Evolutionary conservation across 106 monocot genomes (phyloP), one percentile per base, ranked within the genome.

Genomic region (Allium cepa): DNA sequence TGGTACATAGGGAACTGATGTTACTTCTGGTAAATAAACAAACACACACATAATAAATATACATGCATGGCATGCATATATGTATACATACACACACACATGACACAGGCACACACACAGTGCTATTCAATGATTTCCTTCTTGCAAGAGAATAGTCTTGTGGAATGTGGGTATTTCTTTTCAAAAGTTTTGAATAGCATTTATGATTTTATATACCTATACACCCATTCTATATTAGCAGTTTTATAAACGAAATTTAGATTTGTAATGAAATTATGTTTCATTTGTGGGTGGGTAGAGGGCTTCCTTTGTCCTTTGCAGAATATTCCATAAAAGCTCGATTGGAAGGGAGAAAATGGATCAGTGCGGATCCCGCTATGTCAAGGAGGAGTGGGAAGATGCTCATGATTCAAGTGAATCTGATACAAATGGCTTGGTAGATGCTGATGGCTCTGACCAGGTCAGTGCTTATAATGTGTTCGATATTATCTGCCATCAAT

Each of bases 301-400:
- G 18, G 1, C 84, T 78, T 71, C 71, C 17, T 87, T 78, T 58
- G 92, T 92, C n/a, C 87, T 92, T 47, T 92, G 92, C 74, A 84
- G 92, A 67, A 85, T 92, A 47, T 92, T 92, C 57, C 84, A 87
- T 69, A 92, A 92, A 71, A 80, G 26, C 4, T 84, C 87, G 0
- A 17, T 84, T 2, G 92, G 92, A 7, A 84, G 84, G 5, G 84
- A 87, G 79, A 92, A 92, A 36, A 86, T 85, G 4, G 90, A 82
- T 8, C 90, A 86, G 60, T 90, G 85, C 52, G 90, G 90, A 27
- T 85, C 92, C 4, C 87, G 79, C 14, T 86, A 81, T 49, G 46
- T 77, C 7, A 87, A 92, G 50, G 92, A 78, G 53, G 87, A 87
- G 57, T 87, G 87, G 87, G 92, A 84, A 17, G 76, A 81, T 59